Evolutionary conservation across 2,329 filamentous ascomycete genomes (phyloP), one percentile per base, ranked within the genome.

Genomic region (Penicillium verrucosum): DNA sequence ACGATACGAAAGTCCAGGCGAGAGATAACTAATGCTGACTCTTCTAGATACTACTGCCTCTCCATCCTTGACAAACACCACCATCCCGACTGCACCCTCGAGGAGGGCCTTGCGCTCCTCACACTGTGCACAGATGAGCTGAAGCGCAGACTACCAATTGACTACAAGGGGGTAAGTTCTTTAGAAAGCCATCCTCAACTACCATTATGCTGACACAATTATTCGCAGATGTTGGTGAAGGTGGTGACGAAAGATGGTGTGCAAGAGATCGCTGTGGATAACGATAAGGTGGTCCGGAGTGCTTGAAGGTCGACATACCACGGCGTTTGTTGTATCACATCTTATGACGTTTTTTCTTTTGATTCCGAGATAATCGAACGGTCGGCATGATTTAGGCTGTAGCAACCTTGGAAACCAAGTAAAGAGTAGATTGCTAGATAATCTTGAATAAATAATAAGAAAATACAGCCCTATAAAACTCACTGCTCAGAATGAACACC

Each of bases 1-100:
- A 23, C 32, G 27, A 43, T 25, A 11, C 9, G 23, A 18, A 38
- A 25, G 21, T 38, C 40, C 40, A 34, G 23, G 29, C 32, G 5
- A 27, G 29, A 48, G 56, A 48, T n/a, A 9, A 36, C 41, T 34
- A 60, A 56, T 51, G 36, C 60, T 70, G 57, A 67, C 45, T 37
- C 11, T 16, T 29, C 34, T 60, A 91, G 87, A 78, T 97, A 97
- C 83, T 99, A 99, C 83, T 99, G 94, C 76, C 83, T 99, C 60
- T 95, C 91, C 7, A 95, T 96, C 67, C 86, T 99, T 50, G 94
- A 99, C 80, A 99, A 99, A 82, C 94, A 99, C 76, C 94, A 99
- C 75, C 90, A 97, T 71, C 93, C 94, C 46, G 89, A 97, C 71
- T 97, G 99, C 76, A 85, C 84, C 60, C 86, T 94, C 53, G 92